Evolutionary conservation across 352 stramenopile species (phyloP), one percentile per base, ranked within the genome.

Genomic region (Ophiocytium majus): DNA sequence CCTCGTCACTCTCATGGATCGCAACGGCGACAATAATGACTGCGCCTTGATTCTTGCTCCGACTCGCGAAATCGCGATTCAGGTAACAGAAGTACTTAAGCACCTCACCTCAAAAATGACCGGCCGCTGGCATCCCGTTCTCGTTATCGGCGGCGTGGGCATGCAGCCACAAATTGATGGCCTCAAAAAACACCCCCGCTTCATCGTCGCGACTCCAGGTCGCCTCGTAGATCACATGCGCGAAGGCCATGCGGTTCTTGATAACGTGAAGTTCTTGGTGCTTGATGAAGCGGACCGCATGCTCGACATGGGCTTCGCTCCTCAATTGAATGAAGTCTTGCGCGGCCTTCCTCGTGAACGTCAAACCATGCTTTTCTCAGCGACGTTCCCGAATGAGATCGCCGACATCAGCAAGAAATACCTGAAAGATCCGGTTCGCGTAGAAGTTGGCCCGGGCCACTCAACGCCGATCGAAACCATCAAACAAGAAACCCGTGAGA

Each of bases 331-430:
- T 97, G 91, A 74, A 0, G 88, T 95, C 98, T 82, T 96, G 91
- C 66, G 95, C 98, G 90, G 99, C 98, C 86, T 94, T 94, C 35
- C 79, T n/a, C n/a, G n/a, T 19, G 28, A 96, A 94, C 93, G 97
- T 82, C 97, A 99, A 91, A 98, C 97, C 64, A 92, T 99, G 9
- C 98, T 99, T 94, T 99, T 95, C 94, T 87, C 92, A 9, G 97
- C 97, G 32, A 99, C 97, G 19, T 99, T 96, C 96, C 97, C 97
- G 1, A 98, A 98, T 89, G 96, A 98, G 86, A 97, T 99, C 63
- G 93, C 98, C 83, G 92, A 92, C 50, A 91, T 99, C 34, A 96
- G 97, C 36, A 92, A 95, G 63, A 97, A 99, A 83, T 99, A 99
- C 89, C 86, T 99, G 35, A 94, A 95, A 23, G 91, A 95, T 63